Conservation (phyloP, 208 protist genomes). For the Wallacemonas sp. region DNA sequence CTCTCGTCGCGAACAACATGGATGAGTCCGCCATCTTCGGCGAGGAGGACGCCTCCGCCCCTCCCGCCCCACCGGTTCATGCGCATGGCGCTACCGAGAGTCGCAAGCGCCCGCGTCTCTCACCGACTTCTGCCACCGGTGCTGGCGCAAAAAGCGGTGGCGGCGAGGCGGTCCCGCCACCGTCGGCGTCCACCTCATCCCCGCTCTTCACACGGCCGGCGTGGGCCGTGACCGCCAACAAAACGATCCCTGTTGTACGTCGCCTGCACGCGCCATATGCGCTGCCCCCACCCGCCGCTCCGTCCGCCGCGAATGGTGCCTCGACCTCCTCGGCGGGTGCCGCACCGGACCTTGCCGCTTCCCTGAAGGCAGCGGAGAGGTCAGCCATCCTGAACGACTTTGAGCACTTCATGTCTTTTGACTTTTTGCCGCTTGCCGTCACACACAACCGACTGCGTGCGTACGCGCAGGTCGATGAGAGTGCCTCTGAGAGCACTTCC, state of each 20-base stretch:
- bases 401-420: constrained; percentile 64
- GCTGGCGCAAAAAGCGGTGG: too few species aligned
- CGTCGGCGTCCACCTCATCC: background rate
- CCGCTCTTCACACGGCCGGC: constrained; percentile 14
- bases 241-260: constrained; percentile 21
- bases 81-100: background rate
- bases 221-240: constrained; percentile 23
- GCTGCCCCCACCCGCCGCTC: too few species aligned
- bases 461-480: background rate
- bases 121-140: background rate
- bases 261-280: constrained; percentile 14
- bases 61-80: background rate
- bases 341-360: background rate
- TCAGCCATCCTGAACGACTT: constrained; percentile 13
- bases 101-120: background rate
- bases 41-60: background rate
- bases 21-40: constrained; percentile 45
- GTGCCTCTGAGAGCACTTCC: background rate
- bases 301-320: background rate
- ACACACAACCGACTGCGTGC: constrained; percentile 43
- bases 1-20: constrained; percentile 31
- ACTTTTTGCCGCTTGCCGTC: constrained; percentile 55
- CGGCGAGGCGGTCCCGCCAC: too few species aligned
- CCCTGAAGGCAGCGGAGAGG: background rate
- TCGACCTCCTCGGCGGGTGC: background rate